Conservation (phyloP, 2,329 filamentous ascomycete species). For the Pseudophaeomoniella oleicola region DNA sequence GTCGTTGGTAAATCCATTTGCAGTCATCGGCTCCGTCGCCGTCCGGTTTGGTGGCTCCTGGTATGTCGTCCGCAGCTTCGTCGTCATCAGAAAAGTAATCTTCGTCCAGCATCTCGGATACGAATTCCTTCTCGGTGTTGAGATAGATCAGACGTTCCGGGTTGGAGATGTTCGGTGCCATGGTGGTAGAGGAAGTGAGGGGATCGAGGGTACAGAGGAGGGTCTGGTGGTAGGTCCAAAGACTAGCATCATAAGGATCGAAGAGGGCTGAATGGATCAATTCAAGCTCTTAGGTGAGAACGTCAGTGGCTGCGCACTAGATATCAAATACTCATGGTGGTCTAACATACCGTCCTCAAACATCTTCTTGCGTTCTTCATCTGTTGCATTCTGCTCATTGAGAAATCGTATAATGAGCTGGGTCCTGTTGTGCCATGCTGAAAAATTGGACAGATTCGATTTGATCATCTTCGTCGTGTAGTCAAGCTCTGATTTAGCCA, state of each 20-base stretch:
- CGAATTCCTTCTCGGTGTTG: constrained; percentile 54
- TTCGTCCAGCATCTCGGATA: constrained; percentile 51
- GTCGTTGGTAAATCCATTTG: constrained; percentile 81
- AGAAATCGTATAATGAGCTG: constrained; percentile 68
- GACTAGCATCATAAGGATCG: constrained; percentile 83
- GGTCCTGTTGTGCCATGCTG: constrained; percentile 85
- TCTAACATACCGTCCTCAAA: constrained; percentile 49
- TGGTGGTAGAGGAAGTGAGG: constrained; percentile 35
- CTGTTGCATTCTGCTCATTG: constrained; percentile 51
- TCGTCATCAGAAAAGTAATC: constrained; percentile 72
- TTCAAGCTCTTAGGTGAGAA: constrained; percentile 48
- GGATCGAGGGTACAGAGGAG: constrained; percentile 56
- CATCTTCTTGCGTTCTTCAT: constrained; percentile 49
- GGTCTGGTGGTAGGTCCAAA: constrained; percentile 95
- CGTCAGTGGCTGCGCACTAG: not conserved
- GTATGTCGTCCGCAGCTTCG: constrained; percentile 71
- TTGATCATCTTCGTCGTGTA: constrained; percentile 86
- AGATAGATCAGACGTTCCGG: constrained; percentile 53
- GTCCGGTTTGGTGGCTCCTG: constrained; percentile 43
- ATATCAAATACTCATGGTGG: not conserved
- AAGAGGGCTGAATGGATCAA: constrained; percentile 67
- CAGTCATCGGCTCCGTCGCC: constrained; percentile 51
- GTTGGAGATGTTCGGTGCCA: constrained; percentile 48
- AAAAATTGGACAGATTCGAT: constrained; percentile 84
- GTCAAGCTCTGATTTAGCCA: constrained; percentile 68